Conservation (phyloP, 192 early-diverging fungal genomes). For the Piromyces finnis region DNA sequence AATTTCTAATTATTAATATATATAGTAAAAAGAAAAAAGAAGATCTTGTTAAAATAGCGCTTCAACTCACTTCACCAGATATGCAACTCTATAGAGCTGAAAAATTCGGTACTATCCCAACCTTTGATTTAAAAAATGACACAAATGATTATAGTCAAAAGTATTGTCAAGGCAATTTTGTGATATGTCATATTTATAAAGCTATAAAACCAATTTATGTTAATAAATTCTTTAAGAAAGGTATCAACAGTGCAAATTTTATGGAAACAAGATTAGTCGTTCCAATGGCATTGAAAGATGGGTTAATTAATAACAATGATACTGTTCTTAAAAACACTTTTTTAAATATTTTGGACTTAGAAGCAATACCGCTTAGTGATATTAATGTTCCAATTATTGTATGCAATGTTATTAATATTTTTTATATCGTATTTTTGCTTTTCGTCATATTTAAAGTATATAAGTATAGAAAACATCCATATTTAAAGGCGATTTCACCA, state of each 20-base stretch:
- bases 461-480: too few relatives aligned
- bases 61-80: not conserved
- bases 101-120: not conserved
- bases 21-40: too few relatives aligned
- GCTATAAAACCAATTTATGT: not conserved
- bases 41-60: too few relatives aligned
- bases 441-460: too few relatives aligned
- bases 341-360: not conserved
- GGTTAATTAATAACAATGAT: not conserved
- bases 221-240: not conserved
- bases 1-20: too few relatives aligned
- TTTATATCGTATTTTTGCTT: too few relatives aligned
- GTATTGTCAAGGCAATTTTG: not conserved
- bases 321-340: not conserved
- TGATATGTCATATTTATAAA: not conserved
- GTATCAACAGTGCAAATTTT: not conserved
- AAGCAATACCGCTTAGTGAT: not conserved
- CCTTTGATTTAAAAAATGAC: not conserved
- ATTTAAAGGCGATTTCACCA: too few relatives aligned
- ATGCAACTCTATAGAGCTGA: not conserved
- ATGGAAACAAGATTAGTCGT: not conserved
- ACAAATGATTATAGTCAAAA: not conserved
- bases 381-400: too few relatives aligned
- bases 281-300: not conserved
- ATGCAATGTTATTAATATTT: too few relatives aligned